Evolutionary conservation across 2,329 filamentous ascomycete species (phyloP).

Genomic region (Cadophora luteo-olivacea): DNA sequence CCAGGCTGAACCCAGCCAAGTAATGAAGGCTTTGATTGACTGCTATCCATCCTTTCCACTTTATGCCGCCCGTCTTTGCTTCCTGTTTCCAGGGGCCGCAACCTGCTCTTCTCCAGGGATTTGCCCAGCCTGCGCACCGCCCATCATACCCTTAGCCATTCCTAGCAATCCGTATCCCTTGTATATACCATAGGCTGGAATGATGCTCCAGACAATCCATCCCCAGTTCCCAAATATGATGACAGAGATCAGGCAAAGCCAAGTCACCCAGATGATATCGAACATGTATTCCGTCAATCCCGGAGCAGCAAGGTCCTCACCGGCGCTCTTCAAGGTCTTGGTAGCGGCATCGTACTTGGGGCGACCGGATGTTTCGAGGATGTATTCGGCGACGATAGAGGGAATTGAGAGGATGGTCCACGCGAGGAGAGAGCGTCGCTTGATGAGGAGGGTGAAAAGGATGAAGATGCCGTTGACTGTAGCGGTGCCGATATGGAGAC

Average conservation of each 20-base stretch:
- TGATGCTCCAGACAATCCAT: conserved; percentile 64
- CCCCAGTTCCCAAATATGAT: conserved; percentile 82
- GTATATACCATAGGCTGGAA: conserved; percentile 43
- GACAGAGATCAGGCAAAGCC: conserved; percentile 76
- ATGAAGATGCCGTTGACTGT: conserved; percentile 78
- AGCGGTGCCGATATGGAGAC: conserved; percentile 79
- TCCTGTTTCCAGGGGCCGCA: conserved; percentile 42
- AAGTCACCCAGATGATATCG: conserved; percentile 95
- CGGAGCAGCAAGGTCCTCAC: conserved; percentile 86
- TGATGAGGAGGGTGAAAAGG: conserved; percentile 68
- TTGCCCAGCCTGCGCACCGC: conserved; percentile 39
- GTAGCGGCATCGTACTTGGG: conserved; percentile 69
- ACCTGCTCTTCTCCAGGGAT: conserved; percentile 38
- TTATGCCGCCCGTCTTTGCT: conserved; percentile 43
- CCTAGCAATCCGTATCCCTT: conserved; percentile 45
- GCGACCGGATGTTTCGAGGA: conserved; percentile 84
- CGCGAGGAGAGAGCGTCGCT: conserved; percentile 66
- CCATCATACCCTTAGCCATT: conserved; percentile 46
- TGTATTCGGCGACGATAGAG: conserved; percentile 79
- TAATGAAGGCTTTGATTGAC: conserved; percentile 23
- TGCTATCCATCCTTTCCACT: not conserved
- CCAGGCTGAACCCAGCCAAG: conserved; percentile 55
- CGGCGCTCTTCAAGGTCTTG: conserved; percentile 67
- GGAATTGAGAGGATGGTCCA: conserved; percentile 79
- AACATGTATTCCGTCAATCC: conserved; percentile 98